A percentile compares a stretch with the other conserved stretches of the same genome.
Evolutionary conservation across 495 filamentous ascomycete genomes (phyloP).

Genomic region (Penicillium daleae): DNA sequence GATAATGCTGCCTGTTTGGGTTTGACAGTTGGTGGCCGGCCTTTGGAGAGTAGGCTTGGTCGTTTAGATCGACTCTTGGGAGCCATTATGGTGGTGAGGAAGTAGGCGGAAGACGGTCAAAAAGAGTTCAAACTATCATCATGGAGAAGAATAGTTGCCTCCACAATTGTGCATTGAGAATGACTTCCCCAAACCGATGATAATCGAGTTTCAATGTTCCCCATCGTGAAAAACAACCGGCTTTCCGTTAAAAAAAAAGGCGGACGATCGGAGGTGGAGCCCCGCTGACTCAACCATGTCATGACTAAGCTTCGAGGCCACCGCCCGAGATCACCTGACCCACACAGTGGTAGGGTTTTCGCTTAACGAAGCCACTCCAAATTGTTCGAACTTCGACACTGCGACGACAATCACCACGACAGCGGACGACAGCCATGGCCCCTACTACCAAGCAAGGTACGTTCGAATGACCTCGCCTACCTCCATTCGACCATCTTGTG

Average conservation of each 20-base stretch:
- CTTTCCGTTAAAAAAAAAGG: slow-evolving; percentile 7
- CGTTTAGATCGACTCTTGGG: slow-evolving; percentile 40
- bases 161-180: background rate
- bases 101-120: background rate
- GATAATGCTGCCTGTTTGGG: slow-evolving; percentile 66
- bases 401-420: slow-evolving; percentile 55
- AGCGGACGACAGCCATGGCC: slow-evolving; percentile 68
- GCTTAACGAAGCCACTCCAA: slow-evolving; percentile 51
- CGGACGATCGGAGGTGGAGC: slow-evolving; percentile 15
- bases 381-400: slow-evolving; percentile 48
- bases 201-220: background rate
- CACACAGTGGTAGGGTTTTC: slow-evolving; percentile 55
- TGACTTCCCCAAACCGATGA: background rate
- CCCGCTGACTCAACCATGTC: slow-evolving; percentile 19
- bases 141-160: background rate
- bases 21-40: slow-evolving; percentile 64
- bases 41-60: slow-evolving; percentile 62
- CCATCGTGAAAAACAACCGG: slow-evolving; percentile 8
- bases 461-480: slow-evolving; percentile 27
- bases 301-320: background rate
- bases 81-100: slow-evolving; percentile 10
- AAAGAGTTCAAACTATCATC: background rate
- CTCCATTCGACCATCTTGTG: slow-evolving; percentile 23
- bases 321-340: slow-evolving; percentile 47
- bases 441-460: slow-evolving; percentile 79